Percentiles rank a stretch among this genome's conserved stretches.
These are phyloP conservation scores for Boletus sp. DNA, from an alignment of 768 basidiomycete genomes.

Conservation along the genomic window DNA sequence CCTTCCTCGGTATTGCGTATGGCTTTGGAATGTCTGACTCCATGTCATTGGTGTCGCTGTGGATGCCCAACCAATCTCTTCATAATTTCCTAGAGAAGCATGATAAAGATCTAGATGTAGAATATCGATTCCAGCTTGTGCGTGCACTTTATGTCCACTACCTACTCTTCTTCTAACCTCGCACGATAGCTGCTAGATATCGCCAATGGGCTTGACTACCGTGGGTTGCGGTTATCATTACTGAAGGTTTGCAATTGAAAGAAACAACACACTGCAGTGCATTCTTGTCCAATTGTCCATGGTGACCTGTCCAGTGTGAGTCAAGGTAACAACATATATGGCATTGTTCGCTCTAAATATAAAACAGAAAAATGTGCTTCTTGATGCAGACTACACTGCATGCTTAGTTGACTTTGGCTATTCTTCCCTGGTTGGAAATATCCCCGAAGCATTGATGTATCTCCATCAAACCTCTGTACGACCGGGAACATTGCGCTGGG, in stretches of 20 bases:
- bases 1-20: no score
- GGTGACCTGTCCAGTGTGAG: constrained; percentile 10
- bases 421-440: constrained; percentile 21
- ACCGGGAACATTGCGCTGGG: constrained; percentile 40
- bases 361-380: constrained; percentile 15
- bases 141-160: not conserved
- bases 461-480: constrained; percentile 28
- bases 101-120: not conserved
- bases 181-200: not conserved
- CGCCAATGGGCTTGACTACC: not conserved
- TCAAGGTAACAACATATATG: not conserved
- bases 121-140: not conserved
- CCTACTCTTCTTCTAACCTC: not conserved
- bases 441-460: constrained; percentile 7
- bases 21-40: no score
- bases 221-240: not conserved
- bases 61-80: not conserved
- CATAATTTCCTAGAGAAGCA: not conserved
- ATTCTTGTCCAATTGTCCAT: constrained; percentile 6
- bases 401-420: constrained; percentile 45
- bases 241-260: no score
- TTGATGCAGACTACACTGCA: constrained; percentile 29
- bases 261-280: constrained; percentile 1
- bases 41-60: no score
- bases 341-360: not conserved